Conservation (phyloP, 495 filamentous ascomycete species). For the Thermochaetoides thermophila region DNA sequence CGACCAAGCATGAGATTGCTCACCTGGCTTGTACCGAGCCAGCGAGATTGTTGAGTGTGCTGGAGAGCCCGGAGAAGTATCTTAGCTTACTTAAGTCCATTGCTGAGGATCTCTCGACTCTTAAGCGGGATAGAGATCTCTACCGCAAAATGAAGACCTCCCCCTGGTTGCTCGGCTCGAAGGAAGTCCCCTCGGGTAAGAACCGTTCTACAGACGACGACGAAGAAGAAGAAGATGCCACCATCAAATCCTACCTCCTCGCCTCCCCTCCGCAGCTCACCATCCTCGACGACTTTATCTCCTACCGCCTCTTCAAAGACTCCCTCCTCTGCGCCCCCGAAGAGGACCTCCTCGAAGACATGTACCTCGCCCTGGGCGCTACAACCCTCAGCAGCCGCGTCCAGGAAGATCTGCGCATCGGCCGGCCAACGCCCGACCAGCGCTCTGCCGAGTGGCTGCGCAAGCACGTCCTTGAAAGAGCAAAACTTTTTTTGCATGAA, state of each 20-base stretch:
- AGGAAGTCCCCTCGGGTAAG: constrained; percentile 44
- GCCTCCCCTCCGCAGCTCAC: constrained; percentile 54
- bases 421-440: constrained; percentile 32
- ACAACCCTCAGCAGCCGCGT: constrained; percentile 42
- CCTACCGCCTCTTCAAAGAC: constrained; percentile 69
- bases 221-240: constrained; percentile 55
- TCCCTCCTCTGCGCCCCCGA: constrained; percentile 71
- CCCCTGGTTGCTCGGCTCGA: constrained; percentile 64
- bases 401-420: constrained; percentile 43
- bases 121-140: constrained; percentile 68
- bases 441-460: constrained; percentile 42
- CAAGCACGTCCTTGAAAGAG: constrained; percentile 70
- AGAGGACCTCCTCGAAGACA: constrained; percentile 70
- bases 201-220: constrained; percentile 31
- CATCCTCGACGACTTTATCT: constrained; percentile 74
- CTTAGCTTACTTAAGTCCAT: constrained; percentile 63
- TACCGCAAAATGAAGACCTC: constrained; percentile 61
- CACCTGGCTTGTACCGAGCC: constrained; percentile 64
- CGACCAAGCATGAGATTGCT: constrained; percentile 72
- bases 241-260: constrained; percentile 64
- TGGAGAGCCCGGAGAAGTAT: constrained; percentile 74
- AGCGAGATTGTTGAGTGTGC: constrained; percentile 55
- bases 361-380: constrained; percentile 57
- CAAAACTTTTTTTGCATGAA: constrained; percentile 75
- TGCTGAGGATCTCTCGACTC: constrained; percentile 46